Percentiles rank a stretch among this genome's conserved stretches.
These are phyloP conservation scores for Tuber umbilicatum DNA, from an alignment of 495 filamentous ascomycete genomes.

Conservation along the genomic window DNA sequence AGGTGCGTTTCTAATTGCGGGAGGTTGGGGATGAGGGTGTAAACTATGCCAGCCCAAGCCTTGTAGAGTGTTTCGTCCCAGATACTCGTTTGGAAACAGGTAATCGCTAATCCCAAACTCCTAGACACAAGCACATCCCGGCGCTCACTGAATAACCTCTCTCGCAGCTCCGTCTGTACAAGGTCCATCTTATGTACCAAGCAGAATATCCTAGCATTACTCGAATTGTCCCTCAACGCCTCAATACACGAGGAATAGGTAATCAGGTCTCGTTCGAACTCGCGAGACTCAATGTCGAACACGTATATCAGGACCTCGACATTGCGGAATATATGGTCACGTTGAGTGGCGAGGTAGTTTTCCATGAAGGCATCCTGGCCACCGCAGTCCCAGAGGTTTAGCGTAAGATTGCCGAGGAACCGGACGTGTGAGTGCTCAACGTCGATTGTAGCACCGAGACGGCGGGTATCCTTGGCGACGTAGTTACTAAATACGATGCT, in stretches of 20 bases:
- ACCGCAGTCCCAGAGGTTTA: constrained; percentile 98
- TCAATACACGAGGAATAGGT: constrained; percentile 81
- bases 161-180: constrained; percentile 70
- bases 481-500: constrained; percentile 98
- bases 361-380: constrained; percentile 98
- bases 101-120: constrained; percentile 61
- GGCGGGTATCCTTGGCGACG: constrained; percentile 87
- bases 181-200: constrained; percentile 98
- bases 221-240: constrained; percentile 77
- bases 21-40: constrained; percentile 90
- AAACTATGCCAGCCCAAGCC: constrained; percentile 94
- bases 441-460: constrained; percentile 95
- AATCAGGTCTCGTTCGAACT: constrained; percentile 81
- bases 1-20: constrained; percentile 81
- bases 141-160: constrained; percentile 73
- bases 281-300: constrained; percentile 93
- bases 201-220: constrained; percentile 77
- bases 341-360: constrained; percentile 89
- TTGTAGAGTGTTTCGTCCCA: constrained; percentile 99
- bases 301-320: constrained; percentile 98
- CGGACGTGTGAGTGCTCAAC: constrained; percentile 97
- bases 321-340: constrained; percentile 89
- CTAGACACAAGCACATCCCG: constrained; percentile 64
- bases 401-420: constrained; percentile 91
- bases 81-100: constrained; percentile 84